phyloP scores from a whole-genome alignment of 345 rosid species.

The Citrus hindsii region DNA sequence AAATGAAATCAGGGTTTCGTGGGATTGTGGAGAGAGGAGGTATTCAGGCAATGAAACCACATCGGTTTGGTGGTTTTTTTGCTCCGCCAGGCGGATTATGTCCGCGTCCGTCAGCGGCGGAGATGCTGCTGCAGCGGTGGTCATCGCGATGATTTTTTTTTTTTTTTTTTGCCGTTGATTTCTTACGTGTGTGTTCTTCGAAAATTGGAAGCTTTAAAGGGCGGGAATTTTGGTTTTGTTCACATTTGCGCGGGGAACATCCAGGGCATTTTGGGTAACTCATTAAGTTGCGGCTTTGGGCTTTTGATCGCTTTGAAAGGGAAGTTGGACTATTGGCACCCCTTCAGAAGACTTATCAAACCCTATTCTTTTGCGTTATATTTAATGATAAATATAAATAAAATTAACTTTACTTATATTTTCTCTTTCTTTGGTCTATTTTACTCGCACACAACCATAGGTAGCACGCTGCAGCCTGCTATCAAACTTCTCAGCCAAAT shows the following conservation, averaged over 20 bases:
- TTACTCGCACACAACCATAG: too few relatives aligned
- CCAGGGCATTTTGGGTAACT: too few relatives aligned
- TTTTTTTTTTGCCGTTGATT: too few relatives aligned
- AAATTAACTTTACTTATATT: too few relatives aligned
- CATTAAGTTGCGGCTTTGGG: too few relatives aligned
- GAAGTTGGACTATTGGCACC: too few relatives aligned
- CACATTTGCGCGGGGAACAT: slow-evolving; percentile 19
- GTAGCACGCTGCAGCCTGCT: too few relatives aligned
- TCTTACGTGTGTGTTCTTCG: background rate
- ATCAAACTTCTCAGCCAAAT: too few relatives aligned
- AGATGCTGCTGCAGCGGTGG: slow-evolving; percentile 21
- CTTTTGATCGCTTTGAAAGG: too few relatives aligned
- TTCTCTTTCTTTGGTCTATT: too few relatives aligned
- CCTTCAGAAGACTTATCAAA: fast-evolving
- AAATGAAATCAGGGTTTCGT: slow-evolving; percentile 43
- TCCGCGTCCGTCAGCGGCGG: slow-evolving; percentile 48
- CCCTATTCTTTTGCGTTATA: too few relatives aligned
- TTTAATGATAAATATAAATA: too few relatives aligned
- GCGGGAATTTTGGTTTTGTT: slow-evolving; percentile 3
- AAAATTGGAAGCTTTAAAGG: background rate
- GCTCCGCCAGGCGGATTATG: slow-evolving; percentile 45
- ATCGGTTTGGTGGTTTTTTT: slow-evolving; percentile 32
- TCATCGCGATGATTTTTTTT: background rate
- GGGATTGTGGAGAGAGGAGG: slow-evolving; percentile 49
- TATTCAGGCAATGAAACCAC: slow-evolving; percentile 41